Evolutionary conservation across 768 basidiomycete species (phyloP).

Genomic region (Trametes coccinea): DNA sequence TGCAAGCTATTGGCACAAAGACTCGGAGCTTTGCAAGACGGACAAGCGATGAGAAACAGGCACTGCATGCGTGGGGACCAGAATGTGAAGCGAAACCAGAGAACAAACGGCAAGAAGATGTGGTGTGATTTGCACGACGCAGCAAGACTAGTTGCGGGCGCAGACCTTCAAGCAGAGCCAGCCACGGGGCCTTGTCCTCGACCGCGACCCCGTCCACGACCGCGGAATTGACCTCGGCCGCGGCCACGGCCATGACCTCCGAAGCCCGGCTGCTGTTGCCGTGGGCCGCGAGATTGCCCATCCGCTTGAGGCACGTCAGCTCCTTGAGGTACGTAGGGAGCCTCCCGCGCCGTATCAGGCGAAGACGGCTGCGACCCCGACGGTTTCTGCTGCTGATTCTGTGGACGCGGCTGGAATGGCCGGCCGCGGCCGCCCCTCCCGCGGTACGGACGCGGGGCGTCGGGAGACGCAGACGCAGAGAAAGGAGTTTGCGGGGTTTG

Average conservation of each 20-base stretch:
- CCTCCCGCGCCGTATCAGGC: background rate
- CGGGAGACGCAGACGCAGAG: background rate
- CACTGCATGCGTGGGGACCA: too few relatives aligned
- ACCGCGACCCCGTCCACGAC: conserved; percentile 35
- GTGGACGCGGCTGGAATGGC: conserved; percentile 16
- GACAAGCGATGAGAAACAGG: too few relatives aligned
- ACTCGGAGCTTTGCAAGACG: too few relatives aligned
- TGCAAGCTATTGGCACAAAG: too few relatives aligned
- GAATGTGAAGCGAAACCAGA: too few relatives aligned
- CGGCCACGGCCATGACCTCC: conserved; percentile 44
- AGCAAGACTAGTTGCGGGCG: background rate
- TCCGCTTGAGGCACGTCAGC: background rate
- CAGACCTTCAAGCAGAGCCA: background rate
- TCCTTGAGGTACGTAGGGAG: background rate
- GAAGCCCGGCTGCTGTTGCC: conserved; percentile 16
- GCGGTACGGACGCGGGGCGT: conserved; percentile 3
- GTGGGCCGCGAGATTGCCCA: background rate
- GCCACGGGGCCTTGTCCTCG: conserved; percentile 20
- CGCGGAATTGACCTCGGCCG: conserved; percentile 34
- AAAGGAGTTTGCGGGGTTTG: background rate
- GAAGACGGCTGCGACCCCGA: background rate
- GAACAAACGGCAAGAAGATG: conserved; percentile 2
- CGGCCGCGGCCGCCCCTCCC: conserved; percentile 11
- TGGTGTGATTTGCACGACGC: background rate
- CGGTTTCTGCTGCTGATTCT: background rate